A percentile compares a stretch with the other conserved stretches of the same genome.
phyloP scores from a whole-genome alignment of 805 yeast species.

The Candida quercuum region DNA sequence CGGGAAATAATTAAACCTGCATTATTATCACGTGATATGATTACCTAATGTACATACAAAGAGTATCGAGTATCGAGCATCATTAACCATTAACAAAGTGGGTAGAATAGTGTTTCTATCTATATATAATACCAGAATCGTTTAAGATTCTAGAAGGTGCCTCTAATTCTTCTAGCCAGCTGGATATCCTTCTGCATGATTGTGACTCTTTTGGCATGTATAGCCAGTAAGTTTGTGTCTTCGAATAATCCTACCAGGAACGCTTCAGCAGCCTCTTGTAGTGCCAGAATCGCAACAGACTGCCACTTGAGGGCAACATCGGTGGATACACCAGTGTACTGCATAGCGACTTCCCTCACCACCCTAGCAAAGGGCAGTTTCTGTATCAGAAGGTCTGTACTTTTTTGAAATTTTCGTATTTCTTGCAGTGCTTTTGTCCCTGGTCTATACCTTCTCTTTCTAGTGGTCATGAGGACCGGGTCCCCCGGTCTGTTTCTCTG shows the following conservation, averaged over 20 bases:
- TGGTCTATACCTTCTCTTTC: slow-evolving; percentile 46
- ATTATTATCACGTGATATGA: too few species aligned
- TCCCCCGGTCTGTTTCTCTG: slow-evolving; percentile 51
- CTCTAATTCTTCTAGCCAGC: slow-evolving; percentile 72
- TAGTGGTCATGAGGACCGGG: slow-evolving; percentile 30
- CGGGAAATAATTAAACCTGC: slow-evolving; percentile 17
- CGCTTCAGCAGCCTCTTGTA: slow-evolving; percentile 81
- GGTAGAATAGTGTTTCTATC: too few species aligned
- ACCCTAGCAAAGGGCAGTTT: slow-evolving; percentile 76
- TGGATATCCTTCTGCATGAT: slow-evolving; percentile 82
- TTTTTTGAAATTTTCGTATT: slow-evolving; percentile 60
- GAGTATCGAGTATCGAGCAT: too few species aligned
- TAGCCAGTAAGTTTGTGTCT: slow-evolving; percentile 71
- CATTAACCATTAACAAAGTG: too few species aligned
- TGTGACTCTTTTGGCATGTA: slow-evolving; percentile 80
- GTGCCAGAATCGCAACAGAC: slow-evolving; percentile 66
- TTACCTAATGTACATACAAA: not conserved
- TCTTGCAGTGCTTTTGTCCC: slow-evolving; percentile 66
- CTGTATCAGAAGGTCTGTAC: slow-evolving; percentile 61
- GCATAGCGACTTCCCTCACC: slow-evolving; percentile 67
- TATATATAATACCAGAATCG: too few species aligned
- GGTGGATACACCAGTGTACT: slow-evolving; percentile 40
- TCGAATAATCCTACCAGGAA: slow-evolving; percentile 67
- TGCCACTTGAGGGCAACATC: slow-evolving; percentile 71
- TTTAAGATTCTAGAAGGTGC: slow-evolving; percentile 22